phyloP scores from a whole-genome alignment of 176 grass and related monocot species.

The Microstegium vimineum region DNA sequence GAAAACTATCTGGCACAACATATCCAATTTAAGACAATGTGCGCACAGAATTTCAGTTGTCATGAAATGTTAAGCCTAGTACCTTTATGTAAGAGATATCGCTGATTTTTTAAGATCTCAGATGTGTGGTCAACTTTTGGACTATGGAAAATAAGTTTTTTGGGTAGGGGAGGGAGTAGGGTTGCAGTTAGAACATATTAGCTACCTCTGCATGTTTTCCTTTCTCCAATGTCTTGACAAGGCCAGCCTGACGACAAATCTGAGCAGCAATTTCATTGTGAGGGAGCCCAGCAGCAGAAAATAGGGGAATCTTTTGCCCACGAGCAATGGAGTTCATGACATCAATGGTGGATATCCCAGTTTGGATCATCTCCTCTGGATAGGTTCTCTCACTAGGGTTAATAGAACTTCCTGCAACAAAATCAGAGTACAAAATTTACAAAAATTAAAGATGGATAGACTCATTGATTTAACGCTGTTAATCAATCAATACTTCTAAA shows the following conservation, averaged over 20 bases:
- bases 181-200: background rate
- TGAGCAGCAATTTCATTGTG: slow-evolving; percentile 99
- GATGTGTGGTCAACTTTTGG: background rate
- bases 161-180: background rate
- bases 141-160: background rate
- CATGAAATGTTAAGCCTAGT: background rate
- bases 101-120: background rate
- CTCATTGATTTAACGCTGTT: background rate
- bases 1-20: background rate
- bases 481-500: background rate
- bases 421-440: slow-evolving; percentile 14
- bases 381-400: slow-evolving; percentile 99
- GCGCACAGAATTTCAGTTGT: background rate
- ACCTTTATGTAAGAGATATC: background rate
- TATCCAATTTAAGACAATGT: background rate
- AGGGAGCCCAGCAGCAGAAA: slow-evolving; percentile 98
- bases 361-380: slow-evolving; percentile 99
- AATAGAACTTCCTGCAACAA: slow-evolving; percentile 88
- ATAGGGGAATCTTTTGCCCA: slow-evolving; percentile 98
- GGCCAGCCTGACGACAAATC: slow-evolving; percentile 98
- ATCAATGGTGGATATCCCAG: slow-evolving; percentile 98
- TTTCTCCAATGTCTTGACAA: slow-evolving; percentile 94
- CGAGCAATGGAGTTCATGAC: slow-evolving; percentile 99
- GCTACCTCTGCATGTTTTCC: slow-evolving; percentile 69
- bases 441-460: slow-evolving; percentile 1